These are phyloP conservation scores for Candida insectalens DNA, from an alignment of 805 yeast genomes.

Conservation along the genomic window DNA sequence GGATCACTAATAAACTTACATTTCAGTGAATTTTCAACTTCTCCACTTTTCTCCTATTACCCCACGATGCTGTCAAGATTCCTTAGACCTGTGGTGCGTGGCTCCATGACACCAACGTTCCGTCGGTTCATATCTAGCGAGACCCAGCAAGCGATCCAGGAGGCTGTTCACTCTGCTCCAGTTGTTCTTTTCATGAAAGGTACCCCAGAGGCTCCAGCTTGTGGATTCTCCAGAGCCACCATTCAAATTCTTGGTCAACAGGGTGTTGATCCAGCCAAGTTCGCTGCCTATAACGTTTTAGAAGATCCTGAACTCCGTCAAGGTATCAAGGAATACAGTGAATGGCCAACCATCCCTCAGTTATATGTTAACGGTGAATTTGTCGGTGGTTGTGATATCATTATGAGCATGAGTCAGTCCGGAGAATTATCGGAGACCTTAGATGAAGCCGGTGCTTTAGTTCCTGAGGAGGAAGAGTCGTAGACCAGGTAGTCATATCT, in stretches of 20 bases:
- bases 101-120: too few species aligned
- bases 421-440: constrained; percentile 88
- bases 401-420: constrained; percentile 78
- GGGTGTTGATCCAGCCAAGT: constrained; percentile 93
- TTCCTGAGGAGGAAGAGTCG: constrained; percentile 62
- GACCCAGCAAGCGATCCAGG: constrained; percentile 73
- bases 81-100: too few species aligned
- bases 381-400: constrained; percentile 95
- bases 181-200: constrained; percentile 98
- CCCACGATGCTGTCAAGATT: too few species aligned
- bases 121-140: constrained; percentile 55
- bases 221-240: constrained; percentile 95
- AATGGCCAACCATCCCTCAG: constrained; percentile 99
- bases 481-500: too few species aligned
- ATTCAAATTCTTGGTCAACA: constrained; percentile 90
- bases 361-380: constrained; percentile 85
- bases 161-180: constrained; percentile 81
- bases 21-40: too few species aligned
- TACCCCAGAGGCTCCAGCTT: constrained; percentile 94
- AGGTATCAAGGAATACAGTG: constrained; percentile 90
- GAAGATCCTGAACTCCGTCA: constrained; percentile 92
- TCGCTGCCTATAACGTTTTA: constrained; percentile 93
- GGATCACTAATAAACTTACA: too few species aligned
- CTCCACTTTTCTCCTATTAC: too few species aligned
- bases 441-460: constrained; percentile 68